Base-by-base conservation (phyloP, 805 yeast species). In the Hanseniaspora taiwanica region DNA sequence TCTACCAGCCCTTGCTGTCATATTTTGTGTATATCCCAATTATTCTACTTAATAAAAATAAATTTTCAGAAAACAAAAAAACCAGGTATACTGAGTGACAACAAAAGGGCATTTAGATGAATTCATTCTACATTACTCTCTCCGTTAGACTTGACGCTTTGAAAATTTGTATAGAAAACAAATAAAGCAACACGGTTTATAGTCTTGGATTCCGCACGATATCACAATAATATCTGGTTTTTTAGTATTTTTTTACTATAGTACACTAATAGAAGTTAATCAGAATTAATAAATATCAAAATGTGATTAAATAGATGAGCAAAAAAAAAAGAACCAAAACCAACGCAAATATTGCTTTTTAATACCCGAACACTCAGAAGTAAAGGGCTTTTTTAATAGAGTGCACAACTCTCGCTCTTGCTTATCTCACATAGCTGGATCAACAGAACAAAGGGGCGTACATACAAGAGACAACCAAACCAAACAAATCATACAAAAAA, bases 171-270 rank as follows among this genome's bases (percentile, higher is more conserved):
- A 53, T 58, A 46, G 45, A 50, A 46, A 39, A 44, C 50, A 54
- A 56, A 52, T 49, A 52, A 73, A 72, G 80, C 81, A 76, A 76
- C 83, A 76, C 83, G 83, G 78, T 62, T 60, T 68, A 68, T 54
- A 71, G 77, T 73, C 76, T 74, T 71, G 78, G 82, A 72, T 74
- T 73, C 79, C 82, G 79, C 82, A 78, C 82, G 72, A 41, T 41
- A 41, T 41, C 59, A 41, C 42, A 42, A 38, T 36, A 44, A 59
- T 59, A 54, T 54, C 52, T 46, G 42, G 45, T 44, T 35, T 44
- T 35, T 36, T 35, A 6, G 6, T 13, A 16, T 14, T 29, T 16
- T 31, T 20, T 13, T 35, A 23, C 16, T 23, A 18, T 23, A 20
- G 6, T n/a, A 13, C n/a, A n/a, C n/a, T n/a, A n/a, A n/a, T n/a